A percentile compares a stretch with the other conserved stretches of the same genome.
Evolutionary conservation across 306 rosid genomes (phyloP).

Genomic region (Quercus rubra): DNA sequence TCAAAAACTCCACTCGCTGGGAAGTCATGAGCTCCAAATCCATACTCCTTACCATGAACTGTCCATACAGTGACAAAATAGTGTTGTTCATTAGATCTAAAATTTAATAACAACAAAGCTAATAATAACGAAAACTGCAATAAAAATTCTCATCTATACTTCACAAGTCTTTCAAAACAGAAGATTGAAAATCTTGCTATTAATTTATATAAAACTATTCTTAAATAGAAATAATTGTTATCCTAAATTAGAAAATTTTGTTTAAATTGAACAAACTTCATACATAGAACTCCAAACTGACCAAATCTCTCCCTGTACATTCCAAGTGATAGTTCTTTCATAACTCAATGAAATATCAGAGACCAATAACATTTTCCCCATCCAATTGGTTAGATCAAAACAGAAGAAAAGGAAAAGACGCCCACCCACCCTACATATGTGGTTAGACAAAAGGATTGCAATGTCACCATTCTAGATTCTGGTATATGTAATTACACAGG

Average conservation of each 20-base stretch:
- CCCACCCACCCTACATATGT: neutral
- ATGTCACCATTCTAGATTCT: neutral
- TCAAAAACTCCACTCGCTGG: constrained; percentile 96
- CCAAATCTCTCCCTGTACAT: neutral
- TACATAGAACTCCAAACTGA: neutral
- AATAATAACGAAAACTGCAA: constrained; percentile 5
- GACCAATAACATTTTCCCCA: neutral
- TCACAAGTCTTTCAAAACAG: neutral
- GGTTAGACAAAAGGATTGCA: neutral
- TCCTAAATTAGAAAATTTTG: neutral
- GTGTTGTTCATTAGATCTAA: neutral
- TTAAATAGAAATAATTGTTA: neutral
- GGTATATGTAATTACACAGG: neutral
- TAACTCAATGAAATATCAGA: neutral
- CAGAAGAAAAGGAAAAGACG: neutral
- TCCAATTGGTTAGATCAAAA: neutral
- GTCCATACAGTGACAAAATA: constrained; percentile 16
- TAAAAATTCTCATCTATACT: neutral
- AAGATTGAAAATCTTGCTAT: neutral
- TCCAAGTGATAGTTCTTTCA: neutral
- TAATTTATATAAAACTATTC: neutral
- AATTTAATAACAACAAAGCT: neutral
- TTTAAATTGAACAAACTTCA: neutral
- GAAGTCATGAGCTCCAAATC: constrained; percentile 93
- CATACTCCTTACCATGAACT: constrained; percentile 95